Conservation (phyloP, 768 basidiomycete species). For the Suillus lakei region DNA sequence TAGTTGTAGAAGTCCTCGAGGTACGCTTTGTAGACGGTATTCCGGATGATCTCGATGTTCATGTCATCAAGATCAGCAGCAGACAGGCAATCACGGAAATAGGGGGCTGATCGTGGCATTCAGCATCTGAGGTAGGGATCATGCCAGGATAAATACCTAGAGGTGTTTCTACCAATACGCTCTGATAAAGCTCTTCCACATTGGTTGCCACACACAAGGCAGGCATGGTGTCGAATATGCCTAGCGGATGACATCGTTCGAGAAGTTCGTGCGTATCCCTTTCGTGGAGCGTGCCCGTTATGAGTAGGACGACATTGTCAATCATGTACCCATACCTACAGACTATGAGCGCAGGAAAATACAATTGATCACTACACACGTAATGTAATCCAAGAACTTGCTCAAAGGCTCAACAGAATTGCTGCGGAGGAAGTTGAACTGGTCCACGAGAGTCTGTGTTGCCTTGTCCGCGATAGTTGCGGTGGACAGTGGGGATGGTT, state of each 20-base stretch:
- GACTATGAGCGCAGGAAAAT: slow-evolving; percentile 11
- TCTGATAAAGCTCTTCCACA: slow-evolving; percentile 96
- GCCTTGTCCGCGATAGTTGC: slow-evolving; percentile 97
- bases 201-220: slow-evolving; percentile 99
- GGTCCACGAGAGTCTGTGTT: slow-evolving; percentile 92
- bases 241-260: slow-evolving; percentile 95
- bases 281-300: slow-evolving; percentile 96
- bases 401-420: slow-evolving; percentile 91
- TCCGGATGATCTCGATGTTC: slow-evolving; percentile 99
- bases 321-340: slow-evolving; percentile 98
- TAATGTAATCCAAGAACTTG: slow-evolving; percentile 97
- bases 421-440: slow-evolving; percentile 91
- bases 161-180: slow-evolving; percentile 96
- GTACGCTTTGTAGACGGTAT: slow-evolving; percentile 98
- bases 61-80: slow-evolving; percentile 97
- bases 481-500: slow-evolving; percentile 91
- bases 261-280: slow-evolving; percentile 96
- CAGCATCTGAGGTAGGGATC: slow-evolving; percentile 7
- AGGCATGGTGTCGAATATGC: slow-evolving; percentile 98
- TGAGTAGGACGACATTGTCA: slow-evolving; percentile 97
- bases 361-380: slow-evolving; percentile 57
- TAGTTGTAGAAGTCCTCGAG: slow-evolving; percentile 96
- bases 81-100: slow-evolving; percentile 95
- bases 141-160: slow-evolving; percentile 65
- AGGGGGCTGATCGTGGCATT: slow-evolving; percentile 63